Base-by-base conservation (phyloP, 306 rosid species). In the Crataegus laevigata region DNA sequence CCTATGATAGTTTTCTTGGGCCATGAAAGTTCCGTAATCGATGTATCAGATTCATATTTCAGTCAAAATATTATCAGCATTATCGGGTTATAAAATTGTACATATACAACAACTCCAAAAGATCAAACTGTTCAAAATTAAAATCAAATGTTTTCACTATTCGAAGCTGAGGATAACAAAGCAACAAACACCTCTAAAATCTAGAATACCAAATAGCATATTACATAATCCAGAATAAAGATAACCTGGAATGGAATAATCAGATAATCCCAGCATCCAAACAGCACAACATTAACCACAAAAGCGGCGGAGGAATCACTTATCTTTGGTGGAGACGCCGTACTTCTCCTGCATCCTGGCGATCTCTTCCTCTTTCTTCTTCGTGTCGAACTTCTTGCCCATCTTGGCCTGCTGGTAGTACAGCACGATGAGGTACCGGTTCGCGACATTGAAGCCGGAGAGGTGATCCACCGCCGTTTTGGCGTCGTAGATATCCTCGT, bases 401-500 rank as follows among this genome's bases (percentile, higher is more conserved):
- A 94, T 94, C 99, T 94, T 94, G 9, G 96, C 97, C 24, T 86
- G 99, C 84, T 94, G 97, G 80, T 94, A 94, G 15, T 94, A 94
- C 25, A 94, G 85, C 67, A 94, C 99, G 65, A 94, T 94, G 18
- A 94, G 87, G 82, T 94, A 94, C 1, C 99, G 87, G 63, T 91
- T 93, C 4, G 98, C 98, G 1, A 93, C 96, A 76, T 93, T 93
- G 90, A 93, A 93, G 42, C 97, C 97, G 22, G 98, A 93, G 71
- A 93, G 96, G 74, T 93, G 98, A 65, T 93, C 98, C 42, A 93
- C 98, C 52, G 98, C 98, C 51, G 98, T 93, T 57, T 94, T 94
- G 64, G 99, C 99, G 66, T 94, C 99, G 81, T 94, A 94, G 82
- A 94, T 94, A 63, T 94, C 99, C 84, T 94, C 99, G 93, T 94